Conservation (phyloP, 2,329 filamentous ascomycete species). For the Aspergillus pseudoviridinutans region DNA sequence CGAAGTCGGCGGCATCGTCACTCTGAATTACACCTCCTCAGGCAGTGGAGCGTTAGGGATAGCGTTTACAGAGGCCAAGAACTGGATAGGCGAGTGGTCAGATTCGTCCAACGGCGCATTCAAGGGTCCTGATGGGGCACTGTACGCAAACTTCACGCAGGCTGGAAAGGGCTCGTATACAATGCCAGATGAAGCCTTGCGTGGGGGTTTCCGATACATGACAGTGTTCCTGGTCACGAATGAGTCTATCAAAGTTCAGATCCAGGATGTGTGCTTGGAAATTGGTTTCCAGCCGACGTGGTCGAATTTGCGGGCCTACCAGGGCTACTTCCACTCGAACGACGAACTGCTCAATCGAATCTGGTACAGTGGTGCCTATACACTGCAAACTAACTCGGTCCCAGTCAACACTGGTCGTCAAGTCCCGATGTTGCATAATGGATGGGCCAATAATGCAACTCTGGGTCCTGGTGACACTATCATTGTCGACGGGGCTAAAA, state of each 20-base stretch:
- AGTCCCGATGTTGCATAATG: conserved; percentile 26
- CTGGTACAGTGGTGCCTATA: conserved; percentile 56
- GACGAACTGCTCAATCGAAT: conserved; percentile 53
- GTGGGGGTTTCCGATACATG: conserved; percentile 26
- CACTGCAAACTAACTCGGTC: conserved; percentile 46
- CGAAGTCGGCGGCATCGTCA: conserved; percentile 55
- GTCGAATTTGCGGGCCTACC: conserved; percentile 50
- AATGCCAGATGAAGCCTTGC: too few species aligned
- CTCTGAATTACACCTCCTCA: conserved; percentile 47
- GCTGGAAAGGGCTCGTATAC: conserved; percentile 17
- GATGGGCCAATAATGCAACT: conserved; percentile 40
- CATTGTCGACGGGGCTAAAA: conserved; percentile 43
- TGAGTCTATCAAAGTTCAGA: conserved; percentile 28
- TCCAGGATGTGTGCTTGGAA: conserved; percentile 41
- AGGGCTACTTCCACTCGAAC: conserved; percentile 51
- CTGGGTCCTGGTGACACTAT: conserved; percentile 39
- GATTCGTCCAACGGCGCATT: conserved; percentile 47
- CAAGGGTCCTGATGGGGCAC: conserved; percentile 41
- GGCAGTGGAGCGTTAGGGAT: conserved; percentile 40
- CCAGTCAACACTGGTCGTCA: conserved; percentile 36
- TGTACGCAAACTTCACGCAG: conserved; percentile 35
- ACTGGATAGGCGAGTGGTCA: conserved; percentile 46
- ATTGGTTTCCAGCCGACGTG: conserved; percentile 50
- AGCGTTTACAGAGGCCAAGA: conserved; percentile 48
- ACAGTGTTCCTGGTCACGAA: conserved; percentile 37